phyloP scores from a whole-genome alignment of 805 yeast genomes.

The Candida ulmi region DNA sequence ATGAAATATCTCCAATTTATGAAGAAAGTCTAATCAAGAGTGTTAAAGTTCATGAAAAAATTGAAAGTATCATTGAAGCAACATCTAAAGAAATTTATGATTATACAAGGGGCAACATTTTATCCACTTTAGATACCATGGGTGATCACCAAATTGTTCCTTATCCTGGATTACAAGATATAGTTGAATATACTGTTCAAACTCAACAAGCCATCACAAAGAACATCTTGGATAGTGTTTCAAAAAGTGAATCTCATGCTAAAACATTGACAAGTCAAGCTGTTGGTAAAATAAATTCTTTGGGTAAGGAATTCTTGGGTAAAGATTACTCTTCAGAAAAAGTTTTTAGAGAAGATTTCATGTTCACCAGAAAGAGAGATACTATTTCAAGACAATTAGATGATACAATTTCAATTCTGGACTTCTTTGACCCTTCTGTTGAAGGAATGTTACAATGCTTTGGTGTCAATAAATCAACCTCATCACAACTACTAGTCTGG shows the following conservation, averaged over 20 bases:
- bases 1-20: conserved; percentile 57
- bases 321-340: conserved; percentile 50
- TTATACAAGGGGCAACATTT: conserved; percentile 49
- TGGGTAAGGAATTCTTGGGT: conserved; percentile 65
- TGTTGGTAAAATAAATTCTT: conserved; percentile 53
- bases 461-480: conserved; percentile 23
- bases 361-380: conserved; percentile 79
- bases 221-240: conserved; percentile 59
- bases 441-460: conserved; percentile 43
- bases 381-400: conserved; percentile 50
- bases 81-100: conserved; percentile 55
- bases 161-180: conserved; percentile 57
- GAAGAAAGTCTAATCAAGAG: conserved; percentile 49
- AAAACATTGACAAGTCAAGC: conserved; percentile 50
- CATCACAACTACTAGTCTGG: conserved; percentile 21
- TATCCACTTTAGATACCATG: conserved; percentile 41
- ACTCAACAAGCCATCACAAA: conserved; percentile 67
- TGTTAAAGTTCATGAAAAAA: conserved; percentile 46
- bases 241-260: conserved; percentile 63
- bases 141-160: conserved; percentile 46
- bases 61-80: conserved; percentile 59
- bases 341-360: conserved; percentile 62
- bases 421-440: conserved; percentile 73
- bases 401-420: conserved; percentile 57
- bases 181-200: conserved; percentile 62